Conservation (phyloP, 2,329 filamentous ascomycete species). For the Penicillium sp. region DNA sequence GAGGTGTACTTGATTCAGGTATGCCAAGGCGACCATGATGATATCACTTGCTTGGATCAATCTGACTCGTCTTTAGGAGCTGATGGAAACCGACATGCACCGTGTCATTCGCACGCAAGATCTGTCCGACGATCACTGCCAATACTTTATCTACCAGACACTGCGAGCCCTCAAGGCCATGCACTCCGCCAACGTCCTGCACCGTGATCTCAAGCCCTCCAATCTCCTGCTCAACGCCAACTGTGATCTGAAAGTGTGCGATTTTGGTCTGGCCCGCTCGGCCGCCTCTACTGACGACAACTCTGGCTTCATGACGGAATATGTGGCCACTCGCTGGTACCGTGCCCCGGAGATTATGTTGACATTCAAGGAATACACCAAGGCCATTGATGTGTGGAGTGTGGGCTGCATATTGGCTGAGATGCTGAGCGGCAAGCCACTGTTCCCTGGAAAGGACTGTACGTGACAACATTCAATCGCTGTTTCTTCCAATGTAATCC, state of each 20-base stretch:
- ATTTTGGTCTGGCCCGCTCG: slow-evolving; percentile 94
- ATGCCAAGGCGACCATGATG: slow-evolving; percentile 34
- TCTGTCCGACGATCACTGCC: slow-evolving; percentile 97
- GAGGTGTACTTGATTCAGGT: slow-evolving; percentile 99
- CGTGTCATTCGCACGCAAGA: slow-evolving; percentile 98
- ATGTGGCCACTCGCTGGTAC: slow-evolving; percentile 98
- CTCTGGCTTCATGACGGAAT: slow-evolving; percentile 99
- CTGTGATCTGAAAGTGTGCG: slow-evolving; percentile 98
- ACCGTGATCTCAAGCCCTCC: slow-evolving; percentile 96
- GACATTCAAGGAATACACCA: slow-evolving; percentile 99
- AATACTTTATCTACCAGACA: slow-evolving; percentile 99
- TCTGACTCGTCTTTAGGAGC: slow-evolving; percentile 64
- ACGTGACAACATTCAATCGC: slow-evolving; percentile 49
- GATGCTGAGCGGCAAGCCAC: slow-evolving; percentile 97
- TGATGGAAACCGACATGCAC: slow-evolving; percentile 99
- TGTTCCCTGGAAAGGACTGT: slow-evolving; percentile 99
- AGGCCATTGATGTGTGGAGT: slow-evolving; percentile 99
- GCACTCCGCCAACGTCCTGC: slow-evolving; percentile 98
- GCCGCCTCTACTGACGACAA: slow-evolving; percentile 98
- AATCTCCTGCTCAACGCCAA: slow-evolving; percentile 97
- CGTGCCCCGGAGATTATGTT: slow-evolving; percentile 99
- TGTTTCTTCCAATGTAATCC: background rate
- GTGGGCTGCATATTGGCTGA: slow-evolving; percentile 97
- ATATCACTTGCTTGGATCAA: background rate
- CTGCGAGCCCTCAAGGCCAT: slow-evolving; percentile 97